Base-by-base conservation (phyloP, 2,329 filamentous ascomycete genomes). In the Domatiomyces catenatus region DNA sequence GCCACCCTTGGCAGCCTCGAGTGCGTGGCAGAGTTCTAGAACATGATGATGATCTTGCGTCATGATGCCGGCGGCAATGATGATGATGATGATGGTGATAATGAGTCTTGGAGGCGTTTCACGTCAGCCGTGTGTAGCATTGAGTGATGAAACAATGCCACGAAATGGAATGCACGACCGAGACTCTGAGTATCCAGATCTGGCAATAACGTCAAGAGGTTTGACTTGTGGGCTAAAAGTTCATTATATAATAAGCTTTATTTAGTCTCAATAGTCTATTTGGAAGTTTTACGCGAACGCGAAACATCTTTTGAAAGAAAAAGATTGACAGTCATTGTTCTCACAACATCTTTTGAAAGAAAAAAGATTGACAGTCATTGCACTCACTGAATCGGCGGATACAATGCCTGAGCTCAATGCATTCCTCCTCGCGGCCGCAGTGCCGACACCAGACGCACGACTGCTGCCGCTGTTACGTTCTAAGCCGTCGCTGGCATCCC, bases 341-440 rank as follows among this genome's bases (percentile, higher is more conserved):
- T n/a, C n/a, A n/a, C n/a, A n/a, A 24, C 22, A 24, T 3, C 22
- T 24, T 24, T 24, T 24, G 6, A 24, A 24, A 24, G 22, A 24
- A 24, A 24, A 24, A 6, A 6, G 6, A 6, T 3, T 24, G 22
- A 24, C 22, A 24, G 22, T 24, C 22, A 24, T 24, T 24, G 22
- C 22, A 24, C 6, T 24, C 22, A 6, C 22, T 6, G 6, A 24
- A 12, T 39, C 32, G 12, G 12, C 20, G 1, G 24, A 12, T 46
- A 50, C 20, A 20, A 58, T 58, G 54, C 49, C 53, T 6, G 52
- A 52, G 28, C 53, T 55, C 19, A 89, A 87, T 60, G 76, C 76
- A 1, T 86, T 83, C 64, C 73, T 87, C 50, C 75, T 88, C 47
- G 90, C 89, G 42, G 86, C 90, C 53, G 90, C 94, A 66, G 83